phyloP scores from a whole-genome alignment of 1,139 yeast genomes.

The Lodderomyces orthopsilosis region DNA sequence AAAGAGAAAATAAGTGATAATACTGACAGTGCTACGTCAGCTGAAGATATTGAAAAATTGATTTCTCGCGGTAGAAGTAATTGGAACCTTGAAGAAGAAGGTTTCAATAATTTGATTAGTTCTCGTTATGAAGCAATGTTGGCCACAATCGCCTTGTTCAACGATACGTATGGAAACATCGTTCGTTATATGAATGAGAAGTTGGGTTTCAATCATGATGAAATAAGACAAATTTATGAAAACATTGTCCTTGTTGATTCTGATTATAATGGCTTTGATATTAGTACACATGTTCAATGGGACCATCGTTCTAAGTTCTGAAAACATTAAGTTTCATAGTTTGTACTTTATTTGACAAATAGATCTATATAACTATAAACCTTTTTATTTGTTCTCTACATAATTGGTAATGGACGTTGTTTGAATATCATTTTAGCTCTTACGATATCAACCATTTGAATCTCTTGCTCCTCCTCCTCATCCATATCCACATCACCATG shows the following conservation, averaged over 20 bases:
- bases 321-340: not conserved
- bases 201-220: constrained; percentile 48
- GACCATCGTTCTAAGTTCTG: constrained; percentile 19
- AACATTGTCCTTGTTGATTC: constrained; percentile 36
- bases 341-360: not conserved
- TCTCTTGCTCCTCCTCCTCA: constrained; percentile 17
- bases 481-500: constrained; percentile 16
- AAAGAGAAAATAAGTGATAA: constrained; percentile 30
- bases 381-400: constrained; percentile 35
- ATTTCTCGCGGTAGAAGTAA: constrained; percentile 35
- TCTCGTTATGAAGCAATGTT: constrained; percentile 75
- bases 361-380: not conserved
- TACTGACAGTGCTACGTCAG: constrained; percentile 10
- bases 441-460: constrained; percentile 58
- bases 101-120: constrained; percentile 58
- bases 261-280: constrained; percentile 20
- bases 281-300: constrained; percentile 22
- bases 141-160: constrained; percentile 51
- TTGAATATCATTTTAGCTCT: constrained; percentile 56
- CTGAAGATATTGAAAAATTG: constrained; percentile 41
- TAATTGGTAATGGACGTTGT: constrained; percentile 70
- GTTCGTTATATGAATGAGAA: constrained; percentile 45
- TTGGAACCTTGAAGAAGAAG: constrained; percentile 46
- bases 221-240: constrained; percentile 47
- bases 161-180: constrained; percentile 58